Percentiles rank a stretch among this genome's conserved stretches.
phyloP scores from a whole-genome alignment of 768 basidiomycete species.

The Phanerochaete sordida region DNA sequence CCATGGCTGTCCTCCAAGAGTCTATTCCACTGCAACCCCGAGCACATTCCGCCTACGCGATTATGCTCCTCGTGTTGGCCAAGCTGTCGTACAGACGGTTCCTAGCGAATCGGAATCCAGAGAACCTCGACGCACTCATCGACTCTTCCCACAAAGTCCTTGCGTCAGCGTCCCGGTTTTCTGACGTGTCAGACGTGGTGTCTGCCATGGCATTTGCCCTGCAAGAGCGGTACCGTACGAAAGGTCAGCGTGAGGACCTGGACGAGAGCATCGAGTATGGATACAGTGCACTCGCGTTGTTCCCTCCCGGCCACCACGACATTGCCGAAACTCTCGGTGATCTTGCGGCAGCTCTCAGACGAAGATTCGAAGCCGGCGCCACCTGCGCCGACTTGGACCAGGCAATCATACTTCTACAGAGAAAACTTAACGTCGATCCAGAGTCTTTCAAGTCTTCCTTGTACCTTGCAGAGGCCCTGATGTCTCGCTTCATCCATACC shows the following conservation, averaged over 20 bases:
- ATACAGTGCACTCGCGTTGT: neutral
- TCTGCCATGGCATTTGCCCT: neutral
- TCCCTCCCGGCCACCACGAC: neutral
- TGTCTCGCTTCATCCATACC: neutral
- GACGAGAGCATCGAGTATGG: neutral
- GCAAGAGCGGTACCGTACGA: no score
- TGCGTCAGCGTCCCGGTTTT: neutral
- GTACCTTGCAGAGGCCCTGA: neutral
- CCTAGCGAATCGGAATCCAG: neutral
- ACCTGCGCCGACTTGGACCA: neutral
- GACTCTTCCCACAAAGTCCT: neutral
- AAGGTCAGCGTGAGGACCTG: neutral
- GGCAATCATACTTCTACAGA: neutral
- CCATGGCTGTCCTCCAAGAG: neutral
- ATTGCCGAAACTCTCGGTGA: neutral
- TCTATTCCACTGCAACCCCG: neutral
- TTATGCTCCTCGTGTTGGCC: neutral
- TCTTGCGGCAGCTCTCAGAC: neutral
- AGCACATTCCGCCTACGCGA: neutral
- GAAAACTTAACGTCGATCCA: neutral
- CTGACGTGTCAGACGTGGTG: neutral
- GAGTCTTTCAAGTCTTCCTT: neutral
- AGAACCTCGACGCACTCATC: neutral
- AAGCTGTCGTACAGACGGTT: neutral
- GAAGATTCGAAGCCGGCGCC: neutral